These are phyloP conservation scores for Speleostelium caveatum DNA, from an alignment of 78 protist genomes.

Conservation along the genomic window DNA sequence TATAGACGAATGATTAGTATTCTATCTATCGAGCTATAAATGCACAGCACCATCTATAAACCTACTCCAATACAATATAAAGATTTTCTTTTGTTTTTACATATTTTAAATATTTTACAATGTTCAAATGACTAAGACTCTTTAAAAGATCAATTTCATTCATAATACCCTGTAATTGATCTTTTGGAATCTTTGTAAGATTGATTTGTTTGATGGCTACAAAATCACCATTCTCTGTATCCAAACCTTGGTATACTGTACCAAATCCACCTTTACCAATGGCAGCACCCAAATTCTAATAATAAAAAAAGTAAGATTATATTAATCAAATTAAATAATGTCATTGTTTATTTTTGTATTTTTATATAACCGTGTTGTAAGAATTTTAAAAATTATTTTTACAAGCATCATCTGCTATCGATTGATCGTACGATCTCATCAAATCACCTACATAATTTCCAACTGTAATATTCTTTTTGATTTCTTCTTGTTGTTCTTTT, in stretches of 20 bases:
- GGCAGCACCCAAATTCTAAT: constrained; percentile 67
- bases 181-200: constrained; percentile 74
- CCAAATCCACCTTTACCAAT: constrained; percentile 88
- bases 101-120: constrained; percentile 86
- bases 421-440: too few relatives aligned
- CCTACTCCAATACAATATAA: constrained; percentile 93
- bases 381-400: too few relatives aligned
- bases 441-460: constrained; percentile 33
- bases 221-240: constrained; percentile 80
- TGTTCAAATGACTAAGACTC: constrained; percentile 88
- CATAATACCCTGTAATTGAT: constrained; percentile 64
- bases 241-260: constrained; percentile 82
- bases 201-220: constrained; percentile 93
- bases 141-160: constrained; percentile 91
- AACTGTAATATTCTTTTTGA: constrained; percentile 26
- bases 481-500: constrained; percentile 10
- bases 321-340: background rate
- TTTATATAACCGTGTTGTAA: background rate
- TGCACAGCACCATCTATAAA: constrained; percentile 7
- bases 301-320: background rate
- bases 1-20: background rate
- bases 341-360: background rate
- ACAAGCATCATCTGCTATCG: too few relatives aligned
- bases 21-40: background rate
- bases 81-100: constrained; percentile 76